Base-by-base conservation (phyloP, 495 filamentous ascomycete genomes). In the Elasticomyces elasticus region DNA sequence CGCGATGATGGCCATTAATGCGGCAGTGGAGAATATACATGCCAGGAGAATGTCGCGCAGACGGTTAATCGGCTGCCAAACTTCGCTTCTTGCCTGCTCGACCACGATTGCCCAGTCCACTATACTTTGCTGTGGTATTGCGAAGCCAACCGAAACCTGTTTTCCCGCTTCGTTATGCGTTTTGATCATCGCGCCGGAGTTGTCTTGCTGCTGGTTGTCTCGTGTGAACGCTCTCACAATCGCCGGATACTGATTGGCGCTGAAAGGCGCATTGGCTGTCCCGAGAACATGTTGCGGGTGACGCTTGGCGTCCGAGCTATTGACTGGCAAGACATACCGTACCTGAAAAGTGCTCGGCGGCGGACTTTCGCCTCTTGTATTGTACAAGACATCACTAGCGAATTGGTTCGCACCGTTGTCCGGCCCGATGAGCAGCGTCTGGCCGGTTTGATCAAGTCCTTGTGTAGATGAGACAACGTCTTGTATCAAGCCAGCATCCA, bases 21-120 rank as follows among this genome's bases (percentile, higher is more conserved):
- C 89, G 17, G 81, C 75, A 0, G 87, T 91, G 0, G 84, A 86
- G 62, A 95, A 94, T 0, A 94, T 86, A 49, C 87, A 94, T 1
- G 77, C 85, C 1, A 95, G 68, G 5, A 95, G 76, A 40, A 95
- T 84, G 43, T 81, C 81, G 26, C 85, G 78, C 22, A 95, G 74
- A 19, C 79, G 78, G 31, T 73, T 59, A 27, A 95, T 87, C 0
- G 88, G 84, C n/a, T 73, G 73, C 67, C 79, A 85, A 7, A 87
- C 87, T 62, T 95, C 89, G 31, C 64, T 59, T 44, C 77, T 77
- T 12, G 79, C 74, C 66, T 91, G 83, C 62, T 95, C 90, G 11
- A 94, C 77, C 2, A 95, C 58, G 9, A 95, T 71, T 17, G 84
- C 79, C 89, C 89, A 95, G 54, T 88, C 76, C 17, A 83, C 83